Evolutionary conservation across 306 rosid species (phyloP), one percentile per base, ranked within the genome.

Genomic region (Mimosa bimucronata): DNA sequence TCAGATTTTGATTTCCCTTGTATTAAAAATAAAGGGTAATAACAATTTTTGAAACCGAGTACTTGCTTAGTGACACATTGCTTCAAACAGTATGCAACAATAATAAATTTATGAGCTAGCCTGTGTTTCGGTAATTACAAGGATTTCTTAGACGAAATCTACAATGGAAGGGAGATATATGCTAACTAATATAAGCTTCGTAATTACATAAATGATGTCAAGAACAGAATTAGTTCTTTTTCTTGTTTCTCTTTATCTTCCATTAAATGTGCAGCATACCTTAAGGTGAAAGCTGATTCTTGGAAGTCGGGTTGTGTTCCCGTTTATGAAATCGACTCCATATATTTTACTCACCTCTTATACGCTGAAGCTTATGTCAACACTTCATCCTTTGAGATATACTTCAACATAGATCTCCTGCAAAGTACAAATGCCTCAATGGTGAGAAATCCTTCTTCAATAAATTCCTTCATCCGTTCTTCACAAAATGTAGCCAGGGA

Each of bases 281-380:
- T 14, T 46, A 6, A 14, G 19, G 19, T 13, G 19, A 14, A 19
- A 3, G 52, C 19, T 46, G 19, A 1, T 46, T 46, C 4, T 3
- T 45, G 50, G 50, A 45, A 0, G 1, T 13, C 6, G 16, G 18
- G 18, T 4, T 8, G 42, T 40, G 14, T 12, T 45, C 5, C 18
- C 4, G 5, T 50, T 50, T 75, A 82, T 21, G 76, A 72, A 40
- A 80, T 88, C 2, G 73, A 88, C n/a, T 78, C 86, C 4, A 44
- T 69, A 5, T 81, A 84, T 6, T 87, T 78, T n/a, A 84, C 81
- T 57, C 90, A 82, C 75, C 86, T 87, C 4, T 21, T 75, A 23
- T 87, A 73, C 44, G 77, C 16, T 3, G 0, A 13, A 12, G 77
- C 82, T 3, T 55, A 19, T 8, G 9, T 85, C 1, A 82, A 74